Evolutionary conservation across 371 early-diverging fungal species (phyloP).

Genomic region (Mucor saturninus): DNA sequence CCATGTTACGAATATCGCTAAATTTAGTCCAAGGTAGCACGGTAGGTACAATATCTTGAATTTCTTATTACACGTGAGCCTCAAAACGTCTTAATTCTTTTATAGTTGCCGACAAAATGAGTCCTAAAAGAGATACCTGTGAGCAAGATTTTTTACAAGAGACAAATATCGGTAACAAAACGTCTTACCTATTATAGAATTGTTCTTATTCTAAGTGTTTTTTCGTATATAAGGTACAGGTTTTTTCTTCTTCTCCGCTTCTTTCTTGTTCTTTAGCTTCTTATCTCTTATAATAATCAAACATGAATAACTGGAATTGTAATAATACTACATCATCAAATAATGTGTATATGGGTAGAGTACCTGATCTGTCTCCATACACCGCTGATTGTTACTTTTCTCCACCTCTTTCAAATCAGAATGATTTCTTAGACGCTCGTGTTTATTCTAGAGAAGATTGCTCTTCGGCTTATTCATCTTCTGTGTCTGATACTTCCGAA

Average conservation of each 20-base stretch:
- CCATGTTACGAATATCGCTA: too few species aligned
- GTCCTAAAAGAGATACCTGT: too few species aligned
- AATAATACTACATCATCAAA: background rate
- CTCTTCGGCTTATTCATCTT: background rate
- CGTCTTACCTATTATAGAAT: too few species aligned
- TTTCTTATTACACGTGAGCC: too few species aligned
- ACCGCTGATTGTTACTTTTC: background rate
- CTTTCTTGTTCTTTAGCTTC: background rate
- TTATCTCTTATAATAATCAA: background rate
- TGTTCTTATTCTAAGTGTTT: background rate
- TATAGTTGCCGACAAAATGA: too few species aligned
- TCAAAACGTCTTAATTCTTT: too few species aligned
- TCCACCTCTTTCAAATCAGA: background rate
- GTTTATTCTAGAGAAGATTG: background rate
- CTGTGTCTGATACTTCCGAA: background rate
- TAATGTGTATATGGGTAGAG: background rate
- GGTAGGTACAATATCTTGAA: too few species aligned
- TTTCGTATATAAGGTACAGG: background rate
- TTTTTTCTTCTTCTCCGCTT: background rate
- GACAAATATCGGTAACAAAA: too few species aligned
- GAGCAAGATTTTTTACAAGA: too few species aligned
- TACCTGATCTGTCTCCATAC: background rate
- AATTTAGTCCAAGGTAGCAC: too few species aligned
- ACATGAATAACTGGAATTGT: constrained; percentile 2
- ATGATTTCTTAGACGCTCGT: background rate